Base-by-base conservation (phyloP, 768 basidiomycete genomes). In the Candolleomyces efflorescens region DNA sequence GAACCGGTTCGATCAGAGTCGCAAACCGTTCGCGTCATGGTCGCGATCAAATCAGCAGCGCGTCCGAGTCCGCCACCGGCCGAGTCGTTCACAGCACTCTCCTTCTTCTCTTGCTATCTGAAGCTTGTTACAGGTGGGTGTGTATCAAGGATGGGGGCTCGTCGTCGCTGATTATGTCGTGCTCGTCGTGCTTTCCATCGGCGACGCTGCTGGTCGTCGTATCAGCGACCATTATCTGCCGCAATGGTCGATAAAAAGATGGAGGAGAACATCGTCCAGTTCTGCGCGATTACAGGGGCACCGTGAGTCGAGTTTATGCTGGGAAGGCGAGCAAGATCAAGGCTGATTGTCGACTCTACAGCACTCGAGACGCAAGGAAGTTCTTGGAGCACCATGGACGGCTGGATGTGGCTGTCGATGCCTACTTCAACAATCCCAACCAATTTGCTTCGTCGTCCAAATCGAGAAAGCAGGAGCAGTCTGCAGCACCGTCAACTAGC, bases 401-500 rank as follows among this genome's bases (percentile, higher is more conserved):
- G 38, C 70, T 89, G 44, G 90, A 92, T 55, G 69, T 76, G n/a
- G 90, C 90, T 22, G 72, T 90, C 46, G 87, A 92, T 68, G 83
- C 87, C 1, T 92, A 77, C 68, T 89, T 82, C 72, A 83, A 80
- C 62, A 81, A 88, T 54, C 78, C 82, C 23, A 65, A 67, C 54
- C 71, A 70, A 22, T 69, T 77, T 49, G 54, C 59, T 20, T 51
- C 56, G 23, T 54, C 51, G 9, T 60, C 59, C 63, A 20, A 54
- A 59, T 47, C 39, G 68, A 0, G 52, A 58, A 32, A 27, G 67
- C 62, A 64, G 66, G 64, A 56, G 32, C 32, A 32, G 32, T 11
- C 65, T 59, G 55, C 47, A 59, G 65, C 67, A 7, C 76, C 79
- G 6, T 84, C 82, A 7, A 78, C 79, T 12, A 78, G 76, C 72